A percentile compares a stretch with the other conserved stretches of the same genome.
These are phyloP conservation scores for Podila minutissima DNA, from an alignment of 192 early-diverging fungal species.

Conservation along the genomic window DNA sequence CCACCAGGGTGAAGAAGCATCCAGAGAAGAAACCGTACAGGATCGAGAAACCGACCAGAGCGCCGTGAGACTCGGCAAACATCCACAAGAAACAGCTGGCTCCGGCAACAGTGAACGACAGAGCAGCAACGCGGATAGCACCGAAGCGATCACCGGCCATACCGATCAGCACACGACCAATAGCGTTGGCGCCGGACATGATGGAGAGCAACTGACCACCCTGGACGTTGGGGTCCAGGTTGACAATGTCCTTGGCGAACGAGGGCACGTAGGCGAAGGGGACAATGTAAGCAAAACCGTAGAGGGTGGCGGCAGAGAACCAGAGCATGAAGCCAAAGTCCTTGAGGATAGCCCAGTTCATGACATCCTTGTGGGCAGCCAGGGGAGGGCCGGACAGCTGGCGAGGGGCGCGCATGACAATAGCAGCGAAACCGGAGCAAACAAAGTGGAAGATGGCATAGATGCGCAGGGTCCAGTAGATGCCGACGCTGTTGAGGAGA, in stretches of 20 bases:
- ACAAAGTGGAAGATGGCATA: constrained; percentile 41
- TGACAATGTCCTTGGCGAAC: constrained; percentile 23
- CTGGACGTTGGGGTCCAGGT: constrained; percentile 40
- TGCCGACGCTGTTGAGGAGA: constrained; percentile 26
- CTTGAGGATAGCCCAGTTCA: constrained; percentile 30
- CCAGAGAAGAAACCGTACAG: constrained; percentile 50
- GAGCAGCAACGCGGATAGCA: constrained; percentile 35
- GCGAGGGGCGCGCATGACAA: constrained; percentile 38
- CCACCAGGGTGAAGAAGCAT: constrained; percentile 40
- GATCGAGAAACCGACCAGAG: constrained; percentile 35
- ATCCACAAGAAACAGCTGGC: constrained; percentile 52
- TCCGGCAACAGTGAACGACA: constrained; percentile 24
- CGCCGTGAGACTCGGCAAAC: constrained; percentile 46
- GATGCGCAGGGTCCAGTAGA: constrained; percentile 38
- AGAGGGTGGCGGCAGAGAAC: constrained; percentile 16
- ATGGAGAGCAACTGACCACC: constrained; percentile 50
- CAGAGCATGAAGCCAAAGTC: constrained; percentile 38
- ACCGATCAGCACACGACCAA: constrained; percentile 46
- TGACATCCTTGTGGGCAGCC: constrained; percentile 16
- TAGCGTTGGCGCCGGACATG: constrained; percentile 50
- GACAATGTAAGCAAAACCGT: constrained; percentile 26
- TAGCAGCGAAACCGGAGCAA: constrained; percentile 45
- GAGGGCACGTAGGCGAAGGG: constrained; percentile 32
- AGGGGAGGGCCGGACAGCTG: constrained; percentile 26
- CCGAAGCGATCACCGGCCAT: constrained; percentile 42